Conservation (phyloP, 257 asterid genomes). For the Nicotiana paniculata region DNA sequence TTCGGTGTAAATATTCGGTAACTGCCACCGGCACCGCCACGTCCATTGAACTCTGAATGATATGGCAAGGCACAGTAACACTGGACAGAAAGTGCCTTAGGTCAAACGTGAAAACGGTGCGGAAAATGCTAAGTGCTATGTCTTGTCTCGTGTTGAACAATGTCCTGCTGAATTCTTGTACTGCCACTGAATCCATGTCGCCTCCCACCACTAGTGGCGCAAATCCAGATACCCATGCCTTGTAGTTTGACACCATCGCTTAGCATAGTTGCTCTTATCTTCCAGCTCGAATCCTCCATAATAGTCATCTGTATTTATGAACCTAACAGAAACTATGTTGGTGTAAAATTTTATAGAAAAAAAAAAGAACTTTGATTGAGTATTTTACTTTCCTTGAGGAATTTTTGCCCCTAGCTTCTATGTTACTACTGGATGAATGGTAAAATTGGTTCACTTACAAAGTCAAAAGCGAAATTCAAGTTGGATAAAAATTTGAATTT, state of each 20-base stretch:
- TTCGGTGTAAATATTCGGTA: slow-evolving; percentile 18
- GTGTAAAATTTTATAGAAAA: not conserved
- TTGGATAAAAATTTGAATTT: not conserved
- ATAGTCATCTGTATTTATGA: slow-evolving; percentile 22
- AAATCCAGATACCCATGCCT: slow-evolving; percentile 25
- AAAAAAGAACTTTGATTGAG: not conserved
- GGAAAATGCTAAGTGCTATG: slow-evolving; percentile 19
- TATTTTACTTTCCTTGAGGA: not conserved
- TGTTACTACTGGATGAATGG: not conserved
- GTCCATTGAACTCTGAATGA: slow-evolving; percentile 27
- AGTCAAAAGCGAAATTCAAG: not conserved
- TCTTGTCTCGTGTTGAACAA: slow-evolving; percentile 30
- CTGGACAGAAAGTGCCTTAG: slow-evolving; percentile 9
- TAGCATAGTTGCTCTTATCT: slow-evolving; percentile 14
- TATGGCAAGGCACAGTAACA: slow-evolving; percentile 26
- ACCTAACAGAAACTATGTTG: slow-evolving; percentile 10
- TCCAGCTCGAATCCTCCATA: slow-evolving; percentile 25
- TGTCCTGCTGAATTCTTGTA: slow-evolving; percentile 27
- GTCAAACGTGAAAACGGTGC: slow-evolving; percentile 21
- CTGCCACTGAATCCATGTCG: slow-evolving; percentile 20
- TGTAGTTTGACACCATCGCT: slow-evolving; percentile 25
- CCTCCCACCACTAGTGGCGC: slow-evolving; percentile 29
- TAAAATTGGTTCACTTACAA: not conserved
- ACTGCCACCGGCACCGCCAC: slow-evolving; percentile 15
- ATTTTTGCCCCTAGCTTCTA: not conserved